Percentiles rank a stretch among this genome's conserved stretches.
Conservation (phyloP, 2,329 filamentous ascomycete species). For the Sporothrix phasma region DNA sequence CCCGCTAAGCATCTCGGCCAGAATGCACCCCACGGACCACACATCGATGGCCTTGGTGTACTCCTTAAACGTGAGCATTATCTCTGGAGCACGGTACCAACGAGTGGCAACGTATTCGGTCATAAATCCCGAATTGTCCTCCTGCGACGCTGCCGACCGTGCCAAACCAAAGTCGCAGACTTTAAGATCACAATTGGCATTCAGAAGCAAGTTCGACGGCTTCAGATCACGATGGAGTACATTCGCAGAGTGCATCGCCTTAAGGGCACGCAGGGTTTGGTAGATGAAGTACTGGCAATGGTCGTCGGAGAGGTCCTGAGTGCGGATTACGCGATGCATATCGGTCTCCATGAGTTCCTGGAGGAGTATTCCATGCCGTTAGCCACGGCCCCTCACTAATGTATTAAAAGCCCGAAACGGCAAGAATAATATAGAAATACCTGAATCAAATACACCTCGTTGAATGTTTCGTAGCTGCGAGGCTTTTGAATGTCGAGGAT, state of each 20-base stretch:
- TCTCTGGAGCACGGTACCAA: slow-evolving; percentile 98
- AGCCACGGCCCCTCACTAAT: slow-evolving; percentile 8
- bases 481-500: slow-evolving; percentile 99
- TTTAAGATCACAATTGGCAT: slow-evolving; percentile 98
- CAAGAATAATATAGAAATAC: slow-evolving; percentile 33
- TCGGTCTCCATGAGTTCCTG: slow-evolving; percentile 99
- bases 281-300: slow-evolving; percentile 99
- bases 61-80: slow-evolving; percentile 99
- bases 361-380: slow-evolving; percentile 10
- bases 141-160: slow-evolving; percentile 87
- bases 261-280: slow-evolving; percentile 92
- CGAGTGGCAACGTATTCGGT: slow-evolving; percentile 99
- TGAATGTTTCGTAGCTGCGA: slow-evolving; percentile 88
- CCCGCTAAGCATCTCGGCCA: slow-evolving; percentile 97
- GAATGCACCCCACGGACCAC: slow-evolving; percentile 96
- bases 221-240: slow-evolving; percentile 96
- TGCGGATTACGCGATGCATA: slow-evolving; percentile 98
- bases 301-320: slow-evolving; percentile 95
- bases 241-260: slow-evolving; percentile 99
- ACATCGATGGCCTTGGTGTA: slow-evolving; percentile 99
- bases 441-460: slow-evolving; percentile 97
- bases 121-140: slow-evolving; percentile 99
- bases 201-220: slow-evolving; percentile 90
- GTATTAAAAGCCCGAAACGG: too few relatives aligned
- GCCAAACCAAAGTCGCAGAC: slow-evolving; percentile 98